Conservation (phyloP, 768 basidiomycete genomes). For the Hortiboletus campestris region DNA sequence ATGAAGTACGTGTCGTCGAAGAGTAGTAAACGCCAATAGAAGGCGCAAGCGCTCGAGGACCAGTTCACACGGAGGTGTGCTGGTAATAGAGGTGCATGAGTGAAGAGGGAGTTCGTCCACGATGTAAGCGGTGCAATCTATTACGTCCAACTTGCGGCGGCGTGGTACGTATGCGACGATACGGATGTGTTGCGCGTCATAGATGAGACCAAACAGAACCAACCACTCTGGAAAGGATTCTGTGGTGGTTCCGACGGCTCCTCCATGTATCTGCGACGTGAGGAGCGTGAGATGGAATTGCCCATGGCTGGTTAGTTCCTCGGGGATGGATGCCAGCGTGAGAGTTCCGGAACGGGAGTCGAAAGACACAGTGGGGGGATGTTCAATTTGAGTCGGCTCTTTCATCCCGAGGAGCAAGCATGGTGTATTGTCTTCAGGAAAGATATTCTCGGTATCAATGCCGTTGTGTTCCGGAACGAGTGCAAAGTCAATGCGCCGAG, state of each 20-base stretch:
- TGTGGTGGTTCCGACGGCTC: background rate
- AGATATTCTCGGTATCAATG: no score
- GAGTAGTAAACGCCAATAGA: slow-evolving; percentile 13
- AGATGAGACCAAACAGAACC: slow-evolving; percentile 25
- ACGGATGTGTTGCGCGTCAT: slow-evolving; percentile 14
- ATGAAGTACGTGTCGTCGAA: slow-evolving; percentile 20
- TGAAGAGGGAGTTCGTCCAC: slow-evolving; percentile 22
- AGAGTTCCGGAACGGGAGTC: background rate
- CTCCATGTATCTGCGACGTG: background rate
- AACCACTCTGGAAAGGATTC: slow-evolving; percentile 26
- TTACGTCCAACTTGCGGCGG: background rate
- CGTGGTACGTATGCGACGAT: slow-evolving; percentile 24
- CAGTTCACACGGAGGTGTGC: slow-evolving; percentile 5
- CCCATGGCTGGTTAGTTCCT: slow-evolving; percentile 9
- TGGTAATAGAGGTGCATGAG: background rate
- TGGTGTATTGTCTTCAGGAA: background rate
- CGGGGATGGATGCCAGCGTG: slow-evolving; percentile 5
- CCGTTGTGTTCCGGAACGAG: slow-evolving; percentile 4
- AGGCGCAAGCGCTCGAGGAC: slow-evolving; percentile 20
- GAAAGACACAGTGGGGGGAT: background rate
- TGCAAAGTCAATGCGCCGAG: slow-evolving; percentile 12
- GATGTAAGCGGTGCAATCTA: slow-evolving; percentile 14
- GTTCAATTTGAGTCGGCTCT: background rate
- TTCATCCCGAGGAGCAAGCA: slow-evolving; percentile 22
- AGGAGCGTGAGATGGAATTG: slow-evolving; percentile 16